Base-by-base conservation (phyloP, 306 rosid genomes). In the Cercis canadensis region DNA sequence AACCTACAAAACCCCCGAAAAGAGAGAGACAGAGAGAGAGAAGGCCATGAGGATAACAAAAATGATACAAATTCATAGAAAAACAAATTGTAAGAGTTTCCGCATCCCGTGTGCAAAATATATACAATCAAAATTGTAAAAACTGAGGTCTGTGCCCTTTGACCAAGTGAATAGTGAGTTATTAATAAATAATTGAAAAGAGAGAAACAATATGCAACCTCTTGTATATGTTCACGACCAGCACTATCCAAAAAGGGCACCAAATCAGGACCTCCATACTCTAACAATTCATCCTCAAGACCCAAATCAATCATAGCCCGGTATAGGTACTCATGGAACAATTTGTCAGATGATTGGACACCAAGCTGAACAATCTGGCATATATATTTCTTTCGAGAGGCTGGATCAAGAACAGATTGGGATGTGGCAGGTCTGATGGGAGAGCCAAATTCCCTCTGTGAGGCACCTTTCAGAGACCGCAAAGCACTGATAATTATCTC, bases 261-360 rank as follows among this genome's bases (percentile, higher is more conserved):
- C 85, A 94, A 83, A 84, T 94, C 97, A 58, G 97, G 94, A 67
- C 99, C 99, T 61, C 99, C 99, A 58, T 84, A 89, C 78, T 94
- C 99, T 67, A 94, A 74, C 81, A 94, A 85, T 76, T 87, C 97
- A 80, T 86, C 82, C 76, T 94, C 99, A 73, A 94, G 96, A 62
- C 97, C 99, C 71, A 91, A 82, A 67, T 91, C 96, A 74, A 94
- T 91, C 99, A 94, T 91, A 57, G 97, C 90, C 69, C 82, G 86
- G 78, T 94, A 94, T 64, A 94, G 85, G 83, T 89, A 86, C 82
- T 89, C 89, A 0, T 86, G 99, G 83, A 94, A 94, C 67, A 91
- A 64, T 84, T 82, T 88, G 80, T 94, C 99, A 17, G 96, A 85
- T 13, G 97, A 94, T 74, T 91, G 97, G 70, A 94, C 89, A 68